Evolutionary conservation across 2,329 filamentous ascomycete genomes (phyloP).

Genomic region (Hysterium pulicare): DNA sequence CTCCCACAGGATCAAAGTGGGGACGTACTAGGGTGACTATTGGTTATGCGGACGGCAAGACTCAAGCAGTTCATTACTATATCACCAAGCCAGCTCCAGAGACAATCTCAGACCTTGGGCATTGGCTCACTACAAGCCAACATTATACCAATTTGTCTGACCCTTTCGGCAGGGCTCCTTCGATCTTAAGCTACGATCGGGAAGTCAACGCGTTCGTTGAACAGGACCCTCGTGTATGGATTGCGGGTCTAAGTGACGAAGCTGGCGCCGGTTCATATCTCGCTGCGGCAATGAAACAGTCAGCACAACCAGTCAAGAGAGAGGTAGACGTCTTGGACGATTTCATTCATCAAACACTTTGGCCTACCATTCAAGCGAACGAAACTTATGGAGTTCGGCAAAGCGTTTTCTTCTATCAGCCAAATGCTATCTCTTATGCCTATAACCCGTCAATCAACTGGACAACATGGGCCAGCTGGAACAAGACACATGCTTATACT

Average conservation of each 20-base stretch:
- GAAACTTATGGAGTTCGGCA: constrained; percentile 50
- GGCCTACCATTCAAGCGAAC: constrained; percentile 47
- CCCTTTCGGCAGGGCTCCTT: constrained; percentile 53
- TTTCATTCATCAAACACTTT: constrained; percentile 53
- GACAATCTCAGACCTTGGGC: constrained; percentile 47
- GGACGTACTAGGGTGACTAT: constrained; percentile 51
- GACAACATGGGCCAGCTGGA: constrained; percentile 53
- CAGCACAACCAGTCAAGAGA: constrained; percentile 46
- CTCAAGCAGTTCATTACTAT: constrained; percentile 56
- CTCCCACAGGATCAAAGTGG: constrained; percentile 44
- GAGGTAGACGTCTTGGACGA: constrained; percentile 54
- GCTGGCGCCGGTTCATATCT: constrained; percentile 56
- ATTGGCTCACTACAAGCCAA: constrained; percentile 53
- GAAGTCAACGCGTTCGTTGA: constrained; percentile 33
- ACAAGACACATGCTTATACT: constrained; percentile 43
- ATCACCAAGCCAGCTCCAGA: constrained; percentile 49
- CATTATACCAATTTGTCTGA: constrained; percentile 53
- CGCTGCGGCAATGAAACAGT: constrained; percentile 55
- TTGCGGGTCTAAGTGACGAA: constrained; percentile 59
- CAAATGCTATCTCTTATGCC: constrained; percentile 38
- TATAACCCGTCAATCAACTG: constrained; percentile 49
- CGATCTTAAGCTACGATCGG: constrained; percentile 56
- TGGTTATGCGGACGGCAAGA: constrained; percentile 46
- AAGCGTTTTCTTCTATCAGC: constrained; percentile 58
- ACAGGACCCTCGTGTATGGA: constrained; percentile 53